phyloP scores from a whole-genome alignment of 805 yeast species.

The Metschnikowia rubicola region DNA sequence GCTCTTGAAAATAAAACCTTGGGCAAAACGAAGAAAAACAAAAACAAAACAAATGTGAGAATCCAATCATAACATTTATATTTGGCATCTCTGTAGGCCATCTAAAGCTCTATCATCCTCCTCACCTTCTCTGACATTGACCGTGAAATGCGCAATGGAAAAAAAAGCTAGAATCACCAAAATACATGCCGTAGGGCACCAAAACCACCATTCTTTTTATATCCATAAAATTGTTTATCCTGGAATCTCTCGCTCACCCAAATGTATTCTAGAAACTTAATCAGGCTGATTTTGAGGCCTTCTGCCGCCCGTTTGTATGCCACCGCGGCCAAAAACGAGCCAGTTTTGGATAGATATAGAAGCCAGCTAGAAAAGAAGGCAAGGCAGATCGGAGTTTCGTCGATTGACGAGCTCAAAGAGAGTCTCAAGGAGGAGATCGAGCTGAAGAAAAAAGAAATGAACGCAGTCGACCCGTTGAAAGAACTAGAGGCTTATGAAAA shows the following conservation, averaged over 20 bases:
- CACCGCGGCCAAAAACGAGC: conserved; percentile 1
- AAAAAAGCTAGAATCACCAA: not conserved
- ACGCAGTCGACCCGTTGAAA: conserved; percentile 63
- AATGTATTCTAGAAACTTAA: conserved; percentile 1
- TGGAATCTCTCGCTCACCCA: too few relatives aligned
- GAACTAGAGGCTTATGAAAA: conserved; percentile 59
- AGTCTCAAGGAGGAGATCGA: conserved; percentile 61
- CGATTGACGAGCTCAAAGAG: conserved; percentile 58
- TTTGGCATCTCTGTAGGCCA: too few relatives aligned
- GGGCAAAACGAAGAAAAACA: too few relatives aligned
- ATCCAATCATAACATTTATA: too few relatives aligned
- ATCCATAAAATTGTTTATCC: too few relatives aligned
- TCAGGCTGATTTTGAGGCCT: not conserved
- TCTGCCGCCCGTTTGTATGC: conserved; percentile 4
- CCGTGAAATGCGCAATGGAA: not conserved
- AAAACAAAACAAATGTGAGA: too few relatives aligned
- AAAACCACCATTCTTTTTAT: not conserved
- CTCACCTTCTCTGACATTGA: too few relatives aligned
- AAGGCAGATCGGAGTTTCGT: conserved; percentile 29
- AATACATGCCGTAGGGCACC: not conserved
- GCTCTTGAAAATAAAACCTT: not conserved
- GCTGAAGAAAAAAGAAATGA: conserved; percentile 51
- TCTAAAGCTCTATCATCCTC: too few relatives aligned
- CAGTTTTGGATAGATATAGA: conserved; percentile 22
- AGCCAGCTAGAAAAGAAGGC: conserved; percentile 37